Evolutionary conservation across 2,329 filamentous ascomycete species (phyloP), one percentile per base, ranked within the genome.

Genomic region (Trichophyton equinum): DNA sequence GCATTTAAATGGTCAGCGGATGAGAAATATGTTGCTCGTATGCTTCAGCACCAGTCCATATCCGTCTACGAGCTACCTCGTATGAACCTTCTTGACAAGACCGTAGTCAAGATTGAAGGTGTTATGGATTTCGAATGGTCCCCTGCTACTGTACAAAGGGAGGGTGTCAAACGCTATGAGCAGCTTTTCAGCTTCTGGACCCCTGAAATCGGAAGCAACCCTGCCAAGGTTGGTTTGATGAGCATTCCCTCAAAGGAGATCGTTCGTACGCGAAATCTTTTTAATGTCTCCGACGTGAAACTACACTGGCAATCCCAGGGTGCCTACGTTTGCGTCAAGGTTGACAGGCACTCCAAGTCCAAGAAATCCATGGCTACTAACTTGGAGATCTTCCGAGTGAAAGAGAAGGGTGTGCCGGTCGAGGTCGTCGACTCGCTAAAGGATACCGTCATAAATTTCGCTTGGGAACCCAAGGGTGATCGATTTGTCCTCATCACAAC

Each of bases 1-100:
- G 91, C 92, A 1, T 99, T 99, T 85, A 99, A 99, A 79, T 99
- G 94, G 94, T 97, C 94, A 33, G 81, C 94, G 2, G 94, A 99
- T 72, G 91, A 96, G 77, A 94, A 95, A 75, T 99, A 96, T 73
- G 91, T 97, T 64, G 94, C 94, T 22, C 86, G 94, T 64, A 85
- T 97, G 79, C 90, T 85, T 64, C 91, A 90, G 66, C 88, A 88
- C 66, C 84, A 91, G 67, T 90, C 89, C 60, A 95, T 99, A 70
- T 94, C 89, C 59, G 84, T 96, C 69, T 96, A 95, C 74, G 90
- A 96, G 74, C 79, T 91, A 13, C 91, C 91, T 47, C 82, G 86
- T 70, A 96, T 96, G 91, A 88, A 87, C 72, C 82, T 95, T 55
- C 81, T 96, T 64, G 89, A 92, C 75, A 96, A 94, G 81, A 87